A percentile compares a stretch with the other conserved stretches of the same genome.
Evolutionary conservation across 257 asterid species (phyloP).

Genomic region (Fraxinus cuspidata): DNA sequence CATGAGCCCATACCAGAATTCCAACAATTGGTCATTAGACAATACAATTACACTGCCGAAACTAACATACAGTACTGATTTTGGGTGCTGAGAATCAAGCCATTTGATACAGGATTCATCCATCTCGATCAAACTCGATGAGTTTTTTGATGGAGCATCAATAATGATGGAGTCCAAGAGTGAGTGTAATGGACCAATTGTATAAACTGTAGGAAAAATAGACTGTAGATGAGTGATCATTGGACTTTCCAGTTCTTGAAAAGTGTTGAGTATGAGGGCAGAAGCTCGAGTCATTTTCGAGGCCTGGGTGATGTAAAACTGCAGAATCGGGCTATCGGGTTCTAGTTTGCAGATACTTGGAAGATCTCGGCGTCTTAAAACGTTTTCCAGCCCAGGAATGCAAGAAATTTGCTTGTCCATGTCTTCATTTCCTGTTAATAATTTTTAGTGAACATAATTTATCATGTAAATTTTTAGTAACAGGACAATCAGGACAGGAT

Average conservation of each 20-base stretch:
- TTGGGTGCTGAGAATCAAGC: conserved; percentile 41
- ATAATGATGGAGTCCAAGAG: neutral
- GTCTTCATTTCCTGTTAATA: conserved; percentile 32
- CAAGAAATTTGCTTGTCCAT: conserved; percentile 29
- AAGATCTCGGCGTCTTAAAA: conserved; percentile 42
- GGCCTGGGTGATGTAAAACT: conserved; percentile 38
- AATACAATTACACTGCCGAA: conserved; percentile 36
- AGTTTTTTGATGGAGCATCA: conserved; percentile 14
- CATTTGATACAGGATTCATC: conserved; percentile 36
- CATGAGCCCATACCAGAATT: conserved; percentile 41
- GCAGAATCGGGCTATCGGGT: conserved; percentile 17
- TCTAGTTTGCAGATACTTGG: conserved; percentile 34
- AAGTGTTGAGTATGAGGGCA: conserved; percentile 46
- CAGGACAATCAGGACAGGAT: too few relatives aligned
- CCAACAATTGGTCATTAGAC: conserved; percentile 26
- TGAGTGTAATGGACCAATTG: conserved; percentile 42
- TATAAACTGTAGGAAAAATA: conserved; percentile 39
- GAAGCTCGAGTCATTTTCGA: conserved; percentile 37
- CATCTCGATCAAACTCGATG: conserved; percentile 25
- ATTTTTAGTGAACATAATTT: neutral
- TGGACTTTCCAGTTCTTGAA: conserved; percentile 39
- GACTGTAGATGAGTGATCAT: conserved; percentile 36
- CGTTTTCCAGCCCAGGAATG: conserved; percentile 40
- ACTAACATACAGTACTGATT: conserved; percentile 44
- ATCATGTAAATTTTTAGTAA: too few relatives aligned